Evolutionary conservation across 1,284 basidiomycete species (phyloP), one percentile per base, ranked within the genome.

Genomic region (Ustilago cynodontis): DNA sequence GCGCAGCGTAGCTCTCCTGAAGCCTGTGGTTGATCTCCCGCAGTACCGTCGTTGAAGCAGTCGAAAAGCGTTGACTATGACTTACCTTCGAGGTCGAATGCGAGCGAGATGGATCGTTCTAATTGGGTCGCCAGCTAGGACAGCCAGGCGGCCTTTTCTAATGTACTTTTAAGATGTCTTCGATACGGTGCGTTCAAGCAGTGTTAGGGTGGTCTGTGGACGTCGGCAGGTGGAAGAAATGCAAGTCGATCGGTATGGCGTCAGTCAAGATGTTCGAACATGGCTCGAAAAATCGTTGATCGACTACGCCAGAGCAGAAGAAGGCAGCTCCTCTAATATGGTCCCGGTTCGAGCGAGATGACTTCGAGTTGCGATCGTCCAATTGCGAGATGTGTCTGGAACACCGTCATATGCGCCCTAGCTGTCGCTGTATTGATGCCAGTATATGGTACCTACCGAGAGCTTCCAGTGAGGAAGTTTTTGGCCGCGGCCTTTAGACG

Each of bases 401-500:
- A 8, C 41, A 6, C 41, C 26, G 4, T 26, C 11, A 13, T 45
- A 13, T 49, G 24, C 47, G 9, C 4, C 24, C 13, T 24, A 22
- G 24, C 9, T 24, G 14, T 28, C 14, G 24, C 47, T 49, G 16
- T 14, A 24, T 28, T 49, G 3, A n/a, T 26, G 24, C 14, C 28
- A 7, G 35, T 8, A 28, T 43, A 10, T 16, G 20, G 41, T 9
- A 66, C 70, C 33, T 57, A 72, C 70, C 70, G 52, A 26, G 71
- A 69, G 71, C 68, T 75, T 66, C 67, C 75, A 47, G 75, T 77
- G 57, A 73, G 63, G 75, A 77, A 77, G 66, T 66, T 70, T 71
- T 77, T 77, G 67, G 75, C 75, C 70, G 75, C 75, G 61, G 70
- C 70, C 75, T 77, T 77, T 60, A 77, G 66, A 52, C 75, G 69